phyloP scores from a whole-genome alignment of 2,329 filamentous ascomycete species.

The Microdochium bolleyi region DNA sequence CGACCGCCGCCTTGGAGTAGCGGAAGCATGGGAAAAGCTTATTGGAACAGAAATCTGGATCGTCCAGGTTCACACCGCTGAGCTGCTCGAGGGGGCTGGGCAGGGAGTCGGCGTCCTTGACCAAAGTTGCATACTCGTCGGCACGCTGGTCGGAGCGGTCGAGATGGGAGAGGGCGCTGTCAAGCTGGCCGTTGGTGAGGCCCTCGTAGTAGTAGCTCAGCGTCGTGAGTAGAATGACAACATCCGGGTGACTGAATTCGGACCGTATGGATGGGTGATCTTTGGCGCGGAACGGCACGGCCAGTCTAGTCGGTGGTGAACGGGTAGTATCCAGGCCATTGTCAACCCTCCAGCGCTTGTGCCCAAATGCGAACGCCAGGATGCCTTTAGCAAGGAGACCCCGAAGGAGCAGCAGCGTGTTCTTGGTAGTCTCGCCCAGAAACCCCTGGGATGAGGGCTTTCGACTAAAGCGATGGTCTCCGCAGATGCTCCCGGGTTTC shows the following conservation, averaged over 20 bases:
- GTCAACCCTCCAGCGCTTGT: constrained; percentile 58
- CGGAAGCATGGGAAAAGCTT: constrained; percentile 45
- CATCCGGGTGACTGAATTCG: constrained; percentile 57
- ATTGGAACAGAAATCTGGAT: constrained; percentile 35
- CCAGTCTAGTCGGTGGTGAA: constrained; percentile 33
- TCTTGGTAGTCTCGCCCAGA: constrained; percentile 27
- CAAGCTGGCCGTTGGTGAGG: constrained; percentile 40
- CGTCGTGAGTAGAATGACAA: constrained; percentile 46
- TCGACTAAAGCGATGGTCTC: constrained; percentile 27
- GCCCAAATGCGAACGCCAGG: constrained; percentile 39
- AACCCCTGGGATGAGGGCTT: constrained; percentile 10
- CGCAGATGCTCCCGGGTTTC: constrained; percentile 16
- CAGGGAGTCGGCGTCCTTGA: constrained; percentile 22
- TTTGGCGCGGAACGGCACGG: constrained; percentile 53
- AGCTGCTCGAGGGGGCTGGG: constrained; percentile 29
- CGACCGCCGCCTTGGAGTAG: constrained; percentile 43
- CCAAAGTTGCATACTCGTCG: constrained; percentile 43
- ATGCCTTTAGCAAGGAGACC: constrained; percentile 50
- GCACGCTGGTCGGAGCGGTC: constrained; percentile 40
- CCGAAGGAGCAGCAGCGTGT: constrained; percentile 37
- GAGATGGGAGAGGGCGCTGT: constrained; percentile 36
- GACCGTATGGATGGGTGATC: constrained; percentile 45
- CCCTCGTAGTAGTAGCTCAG: constrained; percentile 51
- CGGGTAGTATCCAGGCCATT: constrained; percentile 46
- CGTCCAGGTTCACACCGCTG: constrained; percentile 48